A percentile compares a stretch with the other conserved stretches of the same genome.
Evolutionary conservation across 345 rosid species (phyloP).

Genomic region (Nephelium lappaceum): DNA sequence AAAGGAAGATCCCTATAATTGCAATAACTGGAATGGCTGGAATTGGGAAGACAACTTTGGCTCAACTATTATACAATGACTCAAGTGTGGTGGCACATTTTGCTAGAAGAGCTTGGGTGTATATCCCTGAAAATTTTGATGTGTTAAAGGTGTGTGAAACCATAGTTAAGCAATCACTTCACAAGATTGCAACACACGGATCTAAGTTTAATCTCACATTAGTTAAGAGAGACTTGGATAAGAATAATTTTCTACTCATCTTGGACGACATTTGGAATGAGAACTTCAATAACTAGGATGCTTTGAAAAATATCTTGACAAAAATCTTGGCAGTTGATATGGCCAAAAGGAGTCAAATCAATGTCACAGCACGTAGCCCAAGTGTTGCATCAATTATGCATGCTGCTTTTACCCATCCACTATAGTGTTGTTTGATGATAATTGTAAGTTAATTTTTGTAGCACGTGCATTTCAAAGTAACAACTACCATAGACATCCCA

Average conservation of each 20-base stretch:
- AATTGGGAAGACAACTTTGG: conserved; percentile 45
- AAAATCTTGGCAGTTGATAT: conserved; percentile 12
- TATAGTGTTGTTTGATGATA: conserved; percentile 31
- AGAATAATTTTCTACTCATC: conserved; percentile 32
- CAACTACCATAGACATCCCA: too few relatives aligned
- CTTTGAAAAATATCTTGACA: conserved; percentile 30
- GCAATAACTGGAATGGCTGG: conserved; percentile 37
- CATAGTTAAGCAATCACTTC: conserved; percentile 34
- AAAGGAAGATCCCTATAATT: neutral
- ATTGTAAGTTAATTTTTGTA: conserved; percentile 17
- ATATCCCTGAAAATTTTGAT: conserved; percentile 42
- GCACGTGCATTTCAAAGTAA: too few relatives aligned
- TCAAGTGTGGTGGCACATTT: conserved; percentile 21
- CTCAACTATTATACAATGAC: conserved; percentile 39
- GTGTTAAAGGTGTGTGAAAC: conserved; percentile 36
- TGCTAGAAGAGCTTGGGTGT: conserved; percentile 32
- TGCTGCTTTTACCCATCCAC: conserved; percentile 23
- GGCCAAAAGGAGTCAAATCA: conserved; percentile 29
- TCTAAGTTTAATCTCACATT: conserved; percentile 35
- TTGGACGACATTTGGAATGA: conserved; percentile 47
- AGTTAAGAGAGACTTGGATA: conserved; percentile 23
- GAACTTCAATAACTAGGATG: conserved; percentile 28
- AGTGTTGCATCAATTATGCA: conserved; percentile 31
- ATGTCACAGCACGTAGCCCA: conserved; percentile 38
- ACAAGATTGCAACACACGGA: conserved; percentile 31